These are phyloP conservation scores for Eucalyptus pauciflora DNA, from an alignment of 345 rosid species.

Conservation along the genomic window DNA sequence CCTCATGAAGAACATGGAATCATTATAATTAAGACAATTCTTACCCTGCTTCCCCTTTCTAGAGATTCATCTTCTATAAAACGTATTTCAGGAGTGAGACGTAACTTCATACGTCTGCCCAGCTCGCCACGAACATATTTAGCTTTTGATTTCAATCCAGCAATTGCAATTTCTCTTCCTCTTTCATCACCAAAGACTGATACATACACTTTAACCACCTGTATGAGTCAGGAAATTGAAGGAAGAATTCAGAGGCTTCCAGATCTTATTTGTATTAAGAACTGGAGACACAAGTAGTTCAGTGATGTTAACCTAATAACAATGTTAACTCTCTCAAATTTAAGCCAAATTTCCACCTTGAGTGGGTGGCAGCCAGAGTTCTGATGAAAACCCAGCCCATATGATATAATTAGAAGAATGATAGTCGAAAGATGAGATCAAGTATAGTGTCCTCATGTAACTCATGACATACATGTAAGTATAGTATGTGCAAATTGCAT, in stretches of 20 bases:
- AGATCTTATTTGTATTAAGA: not conserved
- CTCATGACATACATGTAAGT: not conserved
- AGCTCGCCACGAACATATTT: slow-evolving; percentile 68
- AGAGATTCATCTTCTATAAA: slow-evolving; percentile 80
- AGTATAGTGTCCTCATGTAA: not conserved
- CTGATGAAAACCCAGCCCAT: not conserved
- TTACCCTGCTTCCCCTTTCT: slow-evolving; percentile 94
- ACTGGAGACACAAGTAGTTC: not conserved
- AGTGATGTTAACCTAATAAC: not conserved
- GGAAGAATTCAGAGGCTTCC: not conserved
- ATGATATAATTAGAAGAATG: not conserved
- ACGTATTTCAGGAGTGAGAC: slow-evolving; percentile 83
- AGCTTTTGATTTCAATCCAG: slow-evolving; percentile 76
- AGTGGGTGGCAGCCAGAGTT: not conserved
- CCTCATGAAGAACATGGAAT: not conserved
- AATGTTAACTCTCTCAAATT: not conserved
- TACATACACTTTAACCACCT: slow-evolving; percentile 93
- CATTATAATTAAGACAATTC: not conserved
- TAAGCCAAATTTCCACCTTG: not conserved
- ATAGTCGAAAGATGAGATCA: not conserved
- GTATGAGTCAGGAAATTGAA: not conserved
- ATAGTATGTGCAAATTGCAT: not conserved
- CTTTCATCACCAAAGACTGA: slow-evolving; percentile 96
- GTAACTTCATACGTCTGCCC: slow-evolving; percentile 85
- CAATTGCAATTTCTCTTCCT: slow-evolving; percentile 82